These are phyloP conservation scores for Penicillium oxalicum DNA, from an alignment of 2,329 filamentous ascomycete species.

Conservation along the genomic window DNA sequence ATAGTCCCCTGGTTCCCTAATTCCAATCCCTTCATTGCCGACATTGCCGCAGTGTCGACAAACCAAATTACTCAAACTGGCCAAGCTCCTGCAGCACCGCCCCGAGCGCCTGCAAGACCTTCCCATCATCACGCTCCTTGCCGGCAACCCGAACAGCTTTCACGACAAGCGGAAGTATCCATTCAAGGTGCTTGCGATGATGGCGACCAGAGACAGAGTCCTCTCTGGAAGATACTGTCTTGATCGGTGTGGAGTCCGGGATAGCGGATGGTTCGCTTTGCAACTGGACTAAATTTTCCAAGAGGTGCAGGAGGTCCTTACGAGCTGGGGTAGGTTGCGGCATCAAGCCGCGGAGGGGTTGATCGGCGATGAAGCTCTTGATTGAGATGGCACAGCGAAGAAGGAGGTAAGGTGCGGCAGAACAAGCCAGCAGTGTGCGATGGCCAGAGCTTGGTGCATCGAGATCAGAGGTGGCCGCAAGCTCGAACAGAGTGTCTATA, in stretches of 20 bases:
- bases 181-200: slow-evolving; percentile 67
- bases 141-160: slow-evolving; percentile 35
- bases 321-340: slow-evolving; percentile 79
- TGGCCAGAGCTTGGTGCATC: slow-evolving; percentile 29
- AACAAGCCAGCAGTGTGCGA: slow-evolving; percentile 61
- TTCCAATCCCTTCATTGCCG: too few relatives aligned
- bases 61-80: slow-evolving; percentile 10
- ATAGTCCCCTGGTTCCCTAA: too few relatives aligned
- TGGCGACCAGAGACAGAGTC: slow-evolving; percentile 47
- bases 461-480: slow-evolving; percentile 53
- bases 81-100: slow-evolving; percentile 60
- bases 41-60: too few relatives aligned
- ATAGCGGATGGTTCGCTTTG: slow-evolving; percentile 66
- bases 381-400: slow-evolving; percentile 73
- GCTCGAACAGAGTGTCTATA: slow-evolving; percentile 69
- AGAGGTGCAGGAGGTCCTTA: slow-evolving; percentile 67
- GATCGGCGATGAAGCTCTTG: slow-evolving; percentile 83
- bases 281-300: slow-evolving; percentile 61
- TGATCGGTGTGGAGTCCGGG: slow-evolving; percentile 39
- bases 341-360: slow-evolving; percentile 81
- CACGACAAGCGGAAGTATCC: slow-evolving; percentile 67
- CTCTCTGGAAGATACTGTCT: slow-evolving; percentile 17
- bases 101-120: slow-evolving; percentile 46
- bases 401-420: slow-evolving; percentile 73
- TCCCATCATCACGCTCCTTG: slow-evolving; percentile 35